Conservation (phyloP, 2,329 filamentous ascomycete genomes). For the Microdochium trichocladiopsis region DNA sequence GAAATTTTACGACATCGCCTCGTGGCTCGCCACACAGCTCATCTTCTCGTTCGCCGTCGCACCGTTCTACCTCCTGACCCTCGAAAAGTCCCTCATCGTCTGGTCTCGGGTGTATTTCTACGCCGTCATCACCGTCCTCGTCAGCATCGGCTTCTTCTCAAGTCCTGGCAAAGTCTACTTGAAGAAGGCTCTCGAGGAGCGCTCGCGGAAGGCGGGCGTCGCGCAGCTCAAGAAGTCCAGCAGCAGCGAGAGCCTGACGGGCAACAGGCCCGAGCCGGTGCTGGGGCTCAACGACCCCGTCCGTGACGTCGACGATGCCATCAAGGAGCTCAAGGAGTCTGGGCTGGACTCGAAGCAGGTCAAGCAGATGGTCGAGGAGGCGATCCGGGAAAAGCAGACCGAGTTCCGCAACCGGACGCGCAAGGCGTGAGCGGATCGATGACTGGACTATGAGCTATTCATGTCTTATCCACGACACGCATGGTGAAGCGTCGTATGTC, state of each 20-base stretch:
- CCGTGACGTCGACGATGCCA: constrained; percentile 68
- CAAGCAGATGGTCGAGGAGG: background rate
- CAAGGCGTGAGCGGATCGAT: background rate
- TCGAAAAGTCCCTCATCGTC: constrained; percentile 62
- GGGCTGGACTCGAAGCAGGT: background rate
- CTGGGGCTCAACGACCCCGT: constrained; percentile 74
- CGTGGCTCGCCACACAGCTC: constrained; percentile 71
- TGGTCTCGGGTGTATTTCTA: constrained; percentile 93
- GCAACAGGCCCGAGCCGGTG: constrained; percentile 45
- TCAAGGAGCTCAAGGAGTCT: constrained; percentile 57
- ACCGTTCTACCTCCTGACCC: constrained; percentile 77
- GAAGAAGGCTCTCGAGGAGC: constrained; percentile 49
- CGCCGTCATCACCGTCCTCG: constrained; percentile 58
- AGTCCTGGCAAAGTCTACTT: constrained; percentile 65
- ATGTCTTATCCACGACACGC: background rate
- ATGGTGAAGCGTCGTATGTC: background rate
- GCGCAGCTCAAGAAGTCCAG: constrained; percentile 38
- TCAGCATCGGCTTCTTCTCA: constrained; percentile 67
- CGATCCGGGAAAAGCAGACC: background rate
- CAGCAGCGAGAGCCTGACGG: constrained; percentile 49
- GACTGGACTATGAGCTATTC: too few relatives aligned
- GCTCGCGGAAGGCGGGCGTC: constrained; percentile 37
- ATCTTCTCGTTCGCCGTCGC: constrained; percentile 75
- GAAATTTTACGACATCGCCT: constrained; percentile 76
- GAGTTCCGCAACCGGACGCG: background rate